Percentiles rank a stretch among this genome's conserved stretches.
Conservation (phyloP, 2,329 filamentous ascomycete species). For the Exophiala alcalophila region DNA sequence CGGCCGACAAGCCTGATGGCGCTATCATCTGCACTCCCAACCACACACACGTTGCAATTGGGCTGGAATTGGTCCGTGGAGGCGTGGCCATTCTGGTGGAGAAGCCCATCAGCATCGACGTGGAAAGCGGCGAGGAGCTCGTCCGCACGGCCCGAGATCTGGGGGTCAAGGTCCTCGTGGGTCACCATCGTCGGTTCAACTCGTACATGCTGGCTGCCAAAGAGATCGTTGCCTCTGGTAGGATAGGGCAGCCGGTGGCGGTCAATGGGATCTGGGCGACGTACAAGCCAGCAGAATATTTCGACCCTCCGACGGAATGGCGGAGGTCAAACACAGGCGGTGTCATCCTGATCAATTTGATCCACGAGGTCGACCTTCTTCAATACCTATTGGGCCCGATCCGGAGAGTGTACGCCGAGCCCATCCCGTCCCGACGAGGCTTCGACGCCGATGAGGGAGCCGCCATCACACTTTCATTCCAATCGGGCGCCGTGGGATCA, state of each 20-base stretch:
- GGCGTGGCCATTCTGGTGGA: slow-evolving; percentile 23
- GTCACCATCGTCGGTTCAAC: slow-evolving; percentile 24
- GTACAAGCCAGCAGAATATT: slow-evolving; percentile 21
- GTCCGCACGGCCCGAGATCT: slow-evolving; percentile 3
- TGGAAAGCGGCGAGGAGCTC: slow-evolving; percentile 1
- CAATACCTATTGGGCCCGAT: slow-evolving; percentile 21
- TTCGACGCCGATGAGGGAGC: slow-evolving; percentile 13
- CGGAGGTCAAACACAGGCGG: slow-evolving; percentile 6
- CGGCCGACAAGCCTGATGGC: too few species aligned
- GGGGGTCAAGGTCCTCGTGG: slow-evolving; percentile 16
- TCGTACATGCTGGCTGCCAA: slow-evolving; percentile 19
- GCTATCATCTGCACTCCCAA: slow-evolving; percentile 24
- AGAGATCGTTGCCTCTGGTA: slow-evolving; percentile 6
- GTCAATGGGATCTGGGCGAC: slow-evolving; percentile 23
- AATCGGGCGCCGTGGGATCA: slow-evolving; percentile 18
- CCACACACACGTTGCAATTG: slow-evolving; percentile 18
- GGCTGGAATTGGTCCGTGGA: slow-evolving; percentile 6
- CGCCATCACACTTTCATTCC: slow-evolving; percentile 17
- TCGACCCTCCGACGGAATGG: slow-evolving; percentile 6
- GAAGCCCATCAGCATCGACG: slow-evolving; percentile 19
- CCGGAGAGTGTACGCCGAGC: slow-evolving; percentile 13
- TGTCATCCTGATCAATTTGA: slow-evolving; percentile 22
- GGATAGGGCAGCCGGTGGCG: slow-evolving; percentile 14
- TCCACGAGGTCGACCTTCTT: slow-evolving; percentile 25
- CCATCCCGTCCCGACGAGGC: slow-evolving; percentile 1